Evolutionary conservation across 2,329 filamentous ascomycete genomes (phyloP).

Genomic region (Fusarium sororula): DNA sequence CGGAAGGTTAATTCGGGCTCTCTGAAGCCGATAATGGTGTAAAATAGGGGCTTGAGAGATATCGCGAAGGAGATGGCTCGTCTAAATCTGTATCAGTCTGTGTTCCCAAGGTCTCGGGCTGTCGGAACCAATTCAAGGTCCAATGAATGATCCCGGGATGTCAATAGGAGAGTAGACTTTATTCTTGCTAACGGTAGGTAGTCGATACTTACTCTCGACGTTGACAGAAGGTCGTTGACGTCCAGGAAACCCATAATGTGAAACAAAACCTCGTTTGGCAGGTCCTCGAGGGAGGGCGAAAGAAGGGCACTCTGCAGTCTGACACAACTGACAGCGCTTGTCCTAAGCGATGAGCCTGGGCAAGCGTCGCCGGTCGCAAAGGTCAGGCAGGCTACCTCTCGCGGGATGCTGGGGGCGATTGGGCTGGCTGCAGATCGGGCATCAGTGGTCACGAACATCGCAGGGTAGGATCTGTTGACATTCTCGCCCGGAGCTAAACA

Average conservation of each 20-base stretch:
- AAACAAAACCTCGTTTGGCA: constrained; percentile 67
- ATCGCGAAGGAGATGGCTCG: constrained; percentile 68
- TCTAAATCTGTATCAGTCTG: constrained; percentile 52
- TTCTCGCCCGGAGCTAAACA: constrained; percentile 18
- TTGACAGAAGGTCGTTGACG: constrained; percentile 63
- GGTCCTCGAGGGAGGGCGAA: constrained; percentile 47
- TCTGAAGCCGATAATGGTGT: constrained; percentile 69
- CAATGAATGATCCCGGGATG: neutral
- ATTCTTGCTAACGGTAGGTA: constrained; percentile 1
- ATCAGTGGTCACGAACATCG: constrained; percentile 40
- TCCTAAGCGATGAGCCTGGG: neutral
- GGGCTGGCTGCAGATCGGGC: constrained; percentile 41
- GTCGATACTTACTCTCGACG: constrained; percentile 61
- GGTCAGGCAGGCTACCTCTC: constrained; percentile 11
- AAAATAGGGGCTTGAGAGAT: constrained; percentile 73
- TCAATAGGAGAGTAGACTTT: neutral
- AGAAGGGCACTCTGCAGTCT: neutral
- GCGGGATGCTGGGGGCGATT: constrained; percentile 12
- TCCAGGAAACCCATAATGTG: constrained; percentile 66
- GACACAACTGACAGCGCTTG: neutral
- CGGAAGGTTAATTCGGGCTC: constrained; percentile 62
- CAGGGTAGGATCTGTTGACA: constrained; percentile 30
- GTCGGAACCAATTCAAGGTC: neutral
- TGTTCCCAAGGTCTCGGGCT: neutral
- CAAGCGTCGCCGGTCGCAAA: neutral